Evolutionary conservation across 805 yeast genomes (phyloP).

Genomic region (Saccharomyces paradoxus): DNA sequence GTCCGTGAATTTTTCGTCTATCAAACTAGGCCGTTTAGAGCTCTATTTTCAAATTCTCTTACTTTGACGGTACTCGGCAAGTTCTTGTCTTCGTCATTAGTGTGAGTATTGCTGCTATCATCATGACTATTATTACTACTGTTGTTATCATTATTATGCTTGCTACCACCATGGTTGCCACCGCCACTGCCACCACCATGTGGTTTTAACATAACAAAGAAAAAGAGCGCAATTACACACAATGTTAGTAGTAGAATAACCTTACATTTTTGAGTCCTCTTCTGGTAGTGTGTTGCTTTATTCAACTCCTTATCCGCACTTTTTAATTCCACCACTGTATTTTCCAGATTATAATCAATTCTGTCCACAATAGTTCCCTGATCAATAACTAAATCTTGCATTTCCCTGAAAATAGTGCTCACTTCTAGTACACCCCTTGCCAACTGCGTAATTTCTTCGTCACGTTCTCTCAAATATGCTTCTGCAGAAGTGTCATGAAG

Average conservation of each 20-base stretch:
- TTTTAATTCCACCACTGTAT: conserved; percentile 67
- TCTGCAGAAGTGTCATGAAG: conserved; percentile 12
- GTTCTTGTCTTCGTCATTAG: neutral
- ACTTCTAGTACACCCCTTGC: conserved; percentile 94
- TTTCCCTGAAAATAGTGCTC: conserved; percentile 84
- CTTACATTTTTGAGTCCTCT: conserved; percentile 85
- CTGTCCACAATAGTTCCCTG: conserved; percentile 92
- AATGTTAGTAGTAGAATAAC: conserved; percentile 66
- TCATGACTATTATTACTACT: no score
- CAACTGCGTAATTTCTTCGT: conserved; percentile 78
- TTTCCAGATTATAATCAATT: conserved; percentile 83
- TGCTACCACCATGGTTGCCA: neutral
- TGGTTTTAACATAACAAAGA: conserved; percentile 65
- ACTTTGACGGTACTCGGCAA: neutral
- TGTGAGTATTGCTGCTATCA: neutral
- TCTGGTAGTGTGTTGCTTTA: conserved; percentile 74
- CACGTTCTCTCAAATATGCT: conserved; percentile 47
- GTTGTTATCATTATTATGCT: neutral
- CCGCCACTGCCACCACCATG: conserved; percentile 11
- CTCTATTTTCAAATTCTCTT: neutral
- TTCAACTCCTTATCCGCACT: conserved; percentile 70
- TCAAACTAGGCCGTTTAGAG: neutral
- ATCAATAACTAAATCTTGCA: conserved; percentile 85
- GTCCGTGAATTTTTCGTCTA: neutral
- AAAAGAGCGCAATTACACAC: conserved; percentile 60